Evolutionary conservation across 2,329 filamentous ascomycete species (phyloP), one percentile per base, ranked within the genome.

Genomic region (Fusarium dimerum): DNA sequence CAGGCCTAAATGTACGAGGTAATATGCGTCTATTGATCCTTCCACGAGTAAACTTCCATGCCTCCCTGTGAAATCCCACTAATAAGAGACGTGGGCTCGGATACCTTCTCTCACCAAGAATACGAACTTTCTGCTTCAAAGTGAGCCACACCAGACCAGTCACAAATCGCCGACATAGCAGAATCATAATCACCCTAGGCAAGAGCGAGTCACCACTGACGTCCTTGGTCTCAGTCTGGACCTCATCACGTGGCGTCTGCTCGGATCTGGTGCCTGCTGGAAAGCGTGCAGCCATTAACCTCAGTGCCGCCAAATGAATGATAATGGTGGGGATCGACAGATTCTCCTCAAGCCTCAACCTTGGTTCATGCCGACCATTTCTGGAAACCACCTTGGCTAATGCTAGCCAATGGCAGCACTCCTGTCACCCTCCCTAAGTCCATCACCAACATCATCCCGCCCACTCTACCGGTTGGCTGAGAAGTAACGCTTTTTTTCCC

Each of bases 321-420:
- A n/a, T n/a, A n/a, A n/a, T n/a, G n/a, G n/a, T n/a, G n/a, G n/a
- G 51, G 63, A 66, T 66, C 63, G 63, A 63, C 63, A 50, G 61
- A 59, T 63, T 59, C 54, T 58, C 55, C 52, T 61, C 56, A 62
- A 55, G 52, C 54, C 52, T 51, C 57, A 62, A 60, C 63, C 61
- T 57, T 63, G 61, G 57, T 55, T 56, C 49, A 45, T 49, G 56
- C 54, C 48, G 47, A 58, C 54, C 53, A 51, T 41, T 66, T 66
- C 61, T 59, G 61, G 61, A 66, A 64, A 44, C 53, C 42, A 55
- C 40, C 63, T 60, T 58, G 47, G 53, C 56, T n/a, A 60, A 46
- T 57, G 54, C 43, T 43, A 42, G 32, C 63, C 61, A 64, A 64
- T 65, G 40, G 54, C 17, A 40, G 13, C 11, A 8, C 26, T 16